Evolutionary conservation across 2,329 filamentous ascomycete species (phyloP).

Genomic region (Aspergillus novofumigatus): DNA sequence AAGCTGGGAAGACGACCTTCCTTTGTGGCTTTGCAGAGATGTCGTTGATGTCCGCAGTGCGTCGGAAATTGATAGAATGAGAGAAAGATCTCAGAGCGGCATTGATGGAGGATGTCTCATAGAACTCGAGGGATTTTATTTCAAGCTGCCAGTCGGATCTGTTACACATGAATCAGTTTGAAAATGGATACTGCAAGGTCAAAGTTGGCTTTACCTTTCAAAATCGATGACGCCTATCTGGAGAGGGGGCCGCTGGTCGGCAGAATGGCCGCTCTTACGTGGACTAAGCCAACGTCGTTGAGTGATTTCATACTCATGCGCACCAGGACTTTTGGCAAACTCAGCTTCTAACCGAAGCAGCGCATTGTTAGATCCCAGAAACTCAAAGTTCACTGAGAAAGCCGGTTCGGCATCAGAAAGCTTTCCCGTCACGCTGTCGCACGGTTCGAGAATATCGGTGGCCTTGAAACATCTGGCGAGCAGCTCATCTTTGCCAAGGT

Average conservation of each 20-base stretch:
- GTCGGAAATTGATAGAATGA: slow-evolving; percentile 24
- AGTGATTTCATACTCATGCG: slow-evolving; percentile 30
- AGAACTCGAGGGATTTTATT: slow-evolving; percentile 37
- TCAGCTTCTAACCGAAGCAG: slow-evolving; percentile 37
- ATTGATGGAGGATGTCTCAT: slow-evolving; percentile 25
- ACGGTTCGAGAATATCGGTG: slow-evolving; percentile 26
- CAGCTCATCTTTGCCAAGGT: slow-evolving; percentile 21
- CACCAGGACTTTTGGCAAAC: slow-evolving; percentile 26
- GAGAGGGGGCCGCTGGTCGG: slow-evolving; percentile 24
- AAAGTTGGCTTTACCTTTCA: slow-evolving; percentile 23
- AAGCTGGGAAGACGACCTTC: slow-evolving; percentile 27
- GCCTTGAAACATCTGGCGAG: slow-evolving; percentile 27
- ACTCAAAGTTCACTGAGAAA: slow-evolving; percentile 42
- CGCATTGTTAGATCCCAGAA: slow-evolving; percentile 24
- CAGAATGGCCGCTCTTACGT: slow-evolving; percentile 15
- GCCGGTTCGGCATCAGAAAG: slow-evolving; percentile 24
- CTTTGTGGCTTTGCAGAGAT: slow-evolving; percentile 23
- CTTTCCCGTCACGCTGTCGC: slow-evolving; percentile 15
- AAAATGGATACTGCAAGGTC: not conserved
- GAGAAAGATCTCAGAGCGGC: slow-evolving; percentile 26
- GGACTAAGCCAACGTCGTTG: slow-evolving; percentile 34
- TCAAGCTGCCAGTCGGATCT: slow-evolving; percentile 42
- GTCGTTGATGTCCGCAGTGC: slow-evolving; percentile 13
- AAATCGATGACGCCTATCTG: slow-evolving; percentile 37
- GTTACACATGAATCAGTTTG: slow-evolving; percentile 4